phyloP scores from a whole-genome alignment of 202 grass and related monocot genomes.

The Setaria italica region DNA sequence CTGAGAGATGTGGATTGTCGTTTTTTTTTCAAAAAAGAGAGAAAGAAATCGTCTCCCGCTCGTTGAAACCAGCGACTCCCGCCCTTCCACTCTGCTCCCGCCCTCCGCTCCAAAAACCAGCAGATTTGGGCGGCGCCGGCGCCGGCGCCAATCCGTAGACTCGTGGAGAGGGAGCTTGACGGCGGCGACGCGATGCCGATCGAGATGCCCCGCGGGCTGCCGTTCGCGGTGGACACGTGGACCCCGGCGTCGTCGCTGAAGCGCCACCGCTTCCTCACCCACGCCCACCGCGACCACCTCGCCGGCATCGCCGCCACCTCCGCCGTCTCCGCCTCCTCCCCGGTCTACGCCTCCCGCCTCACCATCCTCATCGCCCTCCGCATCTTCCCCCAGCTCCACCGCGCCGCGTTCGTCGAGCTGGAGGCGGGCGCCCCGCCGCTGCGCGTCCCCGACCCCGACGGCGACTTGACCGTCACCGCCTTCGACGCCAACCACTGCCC shows the following conservation, averaged over 20 bases:
- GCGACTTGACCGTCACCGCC: slow-evolving; percentile 66
- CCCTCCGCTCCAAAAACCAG: no score
- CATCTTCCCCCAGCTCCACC: slow-evolving; percentile 57
- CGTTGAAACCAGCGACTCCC: no score
- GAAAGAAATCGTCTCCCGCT: no score
- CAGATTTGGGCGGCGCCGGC: no score
- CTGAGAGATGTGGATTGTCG: no score
- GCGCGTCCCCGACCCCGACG: slow-evolving; percentile 55
- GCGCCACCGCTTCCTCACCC: slow-evolving; percentile 83
- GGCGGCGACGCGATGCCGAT: slow-evolving; percentile 53
- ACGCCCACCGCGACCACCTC: slow-evolving; percentile 82
- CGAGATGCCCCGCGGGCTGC: slow-evolving; percentile 66
- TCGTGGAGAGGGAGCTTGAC: not conserved
- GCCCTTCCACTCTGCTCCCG: no score
- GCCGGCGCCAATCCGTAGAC: not conserved
- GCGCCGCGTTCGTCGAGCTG: slow-evolving; percentile 58
- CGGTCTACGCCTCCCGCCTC: slow-evolving; percentile 65
- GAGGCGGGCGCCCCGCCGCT: slow-evolving; percentile 47
- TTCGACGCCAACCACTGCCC: slow-evolving; percentile 80
- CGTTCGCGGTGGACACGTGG: slow-evolving; percentile 92
- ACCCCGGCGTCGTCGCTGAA: slow-evolving; percentile 57
- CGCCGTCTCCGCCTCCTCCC: slow-evolving; percentile 9
- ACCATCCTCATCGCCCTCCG: slow-evolving; percentile 57
- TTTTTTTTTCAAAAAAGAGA: no score
- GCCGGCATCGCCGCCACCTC: slow-evolving; percentile 47